phyloP scores from a whole-genome alignment of 768 basidiomycete species.

The Vishniacozyma victoriae region DNA sequence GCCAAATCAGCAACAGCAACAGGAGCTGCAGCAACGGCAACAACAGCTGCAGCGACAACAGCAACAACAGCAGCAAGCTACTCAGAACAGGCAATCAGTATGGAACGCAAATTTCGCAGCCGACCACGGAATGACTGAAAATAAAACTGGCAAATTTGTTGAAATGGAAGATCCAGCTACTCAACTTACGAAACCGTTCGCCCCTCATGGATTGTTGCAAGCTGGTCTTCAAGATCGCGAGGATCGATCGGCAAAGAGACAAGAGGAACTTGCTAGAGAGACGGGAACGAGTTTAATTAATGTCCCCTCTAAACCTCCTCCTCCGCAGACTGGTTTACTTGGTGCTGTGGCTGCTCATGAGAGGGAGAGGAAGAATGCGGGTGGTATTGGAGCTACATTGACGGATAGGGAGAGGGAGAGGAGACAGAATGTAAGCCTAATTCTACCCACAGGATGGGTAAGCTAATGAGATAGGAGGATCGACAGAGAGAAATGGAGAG shows the following conservation, averaged over 20 bases:
- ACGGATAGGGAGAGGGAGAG: conserved; percentile 94
- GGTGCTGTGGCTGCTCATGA: conserved; percentile 95
- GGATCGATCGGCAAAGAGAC: conserved; percentile 88
- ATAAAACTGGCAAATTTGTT: conserved; percentile 57
- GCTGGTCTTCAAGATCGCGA: conserved; percentile 93
- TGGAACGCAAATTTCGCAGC: conserved; percentile 88
- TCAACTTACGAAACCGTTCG: conserved; percentile 87
- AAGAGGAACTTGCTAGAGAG: conserved; percentile 89
- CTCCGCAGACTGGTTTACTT: conserved; percentile 88
- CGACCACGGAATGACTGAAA: conserved; percentile 52
- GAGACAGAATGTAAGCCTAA: conserved; percentile 57
- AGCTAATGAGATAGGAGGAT: conserved; percentile 56
- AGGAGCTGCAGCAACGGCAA: conserved; percentile 42
- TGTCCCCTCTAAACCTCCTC: conserved; percentile 89
- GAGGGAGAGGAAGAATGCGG: conserved; percentile 85
- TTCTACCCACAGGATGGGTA: neutral
- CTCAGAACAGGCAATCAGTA: conserved; percentile 56
- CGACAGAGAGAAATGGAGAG: conserved; percentile 89
- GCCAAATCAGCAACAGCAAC: conserved; percentile 54
- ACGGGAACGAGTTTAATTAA: conserved; percentile 86
- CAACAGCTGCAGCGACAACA: conserved; percentile 57
- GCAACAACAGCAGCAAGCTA: conserved; percentile 45
- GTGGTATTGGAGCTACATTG: conserved; percentile 86
- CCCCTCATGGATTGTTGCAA: conserved; percentile 87
- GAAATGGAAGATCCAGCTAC: conserved; percentile 65